Evolutionary conservation across 495 filamentous ascomycete genomes (phyloP).

Genomic region (Annulohypoxylon maeteangense): DNA sequence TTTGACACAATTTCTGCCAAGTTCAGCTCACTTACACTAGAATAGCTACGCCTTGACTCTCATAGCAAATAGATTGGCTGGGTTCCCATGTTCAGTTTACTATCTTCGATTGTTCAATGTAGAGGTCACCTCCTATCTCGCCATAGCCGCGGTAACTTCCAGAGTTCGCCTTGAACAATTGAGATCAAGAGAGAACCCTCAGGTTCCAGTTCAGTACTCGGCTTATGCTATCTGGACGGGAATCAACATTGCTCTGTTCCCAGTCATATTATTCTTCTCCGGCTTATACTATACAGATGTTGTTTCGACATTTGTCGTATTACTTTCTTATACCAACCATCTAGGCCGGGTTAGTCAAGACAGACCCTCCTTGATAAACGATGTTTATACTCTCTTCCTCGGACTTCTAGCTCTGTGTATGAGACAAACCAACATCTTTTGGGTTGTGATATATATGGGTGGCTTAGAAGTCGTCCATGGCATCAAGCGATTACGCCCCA

Average conservation of each 20-base stretch:
- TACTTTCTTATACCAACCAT: slow-evolving; percentile 73
- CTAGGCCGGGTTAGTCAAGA: slow-evolving; percentile 52
- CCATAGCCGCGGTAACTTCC: slow-evolving; percentile 22
- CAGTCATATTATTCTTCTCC: slow-evolving; percentile 94
- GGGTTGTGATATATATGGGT: slow-evolving; percentile 88
- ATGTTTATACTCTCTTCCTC: slow-evolving; percentile 59
- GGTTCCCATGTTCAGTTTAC: slow-evolving; percentile 55
- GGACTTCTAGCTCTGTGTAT: slow-evolving; percentile 75
- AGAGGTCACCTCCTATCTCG: slow-evolving; percentile 51
- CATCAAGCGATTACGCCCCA: slow-evolving; percentile 52
- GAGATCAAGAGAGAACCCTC: not conserved
- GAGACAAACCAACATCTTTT: slow-evolving; percentile 96
- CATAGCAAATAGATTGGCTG: slow-evolving; percentile 47
- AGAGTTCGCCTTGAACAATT: slow-evolving; percentile 25
- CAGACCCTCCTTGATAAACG: slow-evolving; percentile 44
- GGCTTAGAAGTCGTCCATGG: slow-evolving; percentile 71
- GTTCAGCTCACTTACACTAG: not conserved
- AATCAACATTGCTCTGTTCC: slow-evolving; percentile 86
- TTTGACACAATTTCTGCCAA: not conserved
- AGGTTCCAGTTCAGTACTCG: slow-evolving; percentile 20
- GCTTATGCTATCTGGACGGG: slow-evolving; percentile 66
- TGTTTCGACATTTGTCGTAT: slow-evolving; percentile 70
- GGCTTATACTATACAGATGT: slow-evolving; percentile 95
- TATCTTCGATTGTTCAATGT: slow-evolving; percentile 65
- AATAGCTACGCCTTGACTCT: slow-evolving; percentile 67